phyloP scores from a whole-genome alignment of 1,139 yeast genomes.

The Suzukiozyma palmioleophila region DNA sequence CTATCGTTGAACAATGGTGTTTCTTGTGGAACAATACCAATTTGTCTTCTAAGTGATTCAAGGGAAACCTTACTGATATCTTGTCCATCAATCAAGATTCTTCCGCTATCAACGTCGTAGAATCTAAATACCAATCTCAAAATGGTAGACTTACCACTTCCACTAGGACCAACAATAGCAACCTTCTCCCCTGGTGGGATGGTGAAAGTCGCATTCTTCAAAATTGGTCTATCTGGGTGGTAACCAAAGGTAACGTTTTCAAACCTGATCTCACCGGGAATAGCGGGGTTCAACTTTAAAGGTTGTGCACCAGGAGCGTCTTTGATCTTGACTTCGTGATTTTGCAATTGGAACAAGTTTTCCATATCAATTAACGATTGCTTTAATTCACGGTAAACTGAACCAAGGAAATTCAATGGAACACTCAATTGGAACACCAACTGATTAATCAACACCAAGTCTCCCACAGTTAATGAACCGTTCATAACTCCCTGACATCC shows the following conservation, averaged over 20 bases:
- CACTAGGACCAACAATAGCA: conserved; percentile 93
- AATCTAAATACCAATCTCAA: conserved; percentile 81
- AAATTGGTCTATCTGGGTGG: conserved; percentile 81
- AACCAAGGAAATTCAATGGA: conserved; percentile 89
- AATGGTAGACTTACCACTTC: conserved; percentile 92
- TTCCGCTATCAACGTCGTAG: conserved; percentile 77
- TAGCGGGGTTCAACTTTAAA: conserved; percentile 36
- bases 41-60: conserved; percentile 64
- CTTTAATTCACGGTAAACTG: conserved; percentile 90
- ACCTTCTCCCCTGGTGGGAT: conserved; percentile 90
- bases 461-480: conserved; percentile 88
- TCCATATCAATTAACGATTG: conserved; percentile 94
- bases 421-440: conserved; percentile 92
- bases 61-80: conserved; percentile 75
- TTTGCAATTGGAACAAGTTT: conserved; percentile 76
- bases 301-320: conserved; percentile 62
- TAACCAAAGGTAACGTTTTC: conserved; percentile 94
- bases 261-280: conserved; percentile 72
- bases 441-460: conserved; percentile 91
- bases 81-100: conserved; percentile 83
- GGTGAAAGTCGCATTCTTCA: conserved; percentile 73
- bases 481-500: conserved; percentile 91
- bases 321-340: conserved; percentile 61
- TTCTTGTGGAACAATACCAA: conserved; percentile 97
- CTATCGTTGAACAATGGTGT: conserved; percentile 94